Evolutionary conservation across 2,329 filamentous ascomycete species (phyloP), one percentile per base, ranked within the genome.

Genomic region (Paraconiothyrium brasiliense): DNA sequence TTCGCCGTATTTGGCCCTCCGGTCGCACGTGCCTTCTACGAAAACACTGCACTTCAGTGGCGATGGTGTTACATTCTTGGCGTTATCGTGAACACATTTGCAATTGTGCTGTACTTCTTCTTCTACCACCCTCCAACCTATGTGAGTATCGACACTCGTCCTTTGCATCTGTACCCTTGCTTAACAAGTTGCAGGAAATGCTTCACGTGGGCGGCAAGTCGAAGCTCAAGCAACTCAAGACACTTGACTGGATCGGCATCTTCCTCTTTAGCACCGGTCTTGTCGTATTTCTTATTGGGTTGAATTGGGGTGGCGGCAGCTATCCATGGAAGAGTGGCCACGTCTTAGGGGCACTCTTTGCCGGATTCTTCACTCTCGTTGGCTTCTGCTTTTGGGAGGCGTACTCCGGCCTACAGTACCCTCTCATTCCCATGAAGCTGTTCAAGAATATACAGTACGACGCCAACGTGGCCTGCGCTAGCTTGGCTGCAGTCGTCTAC

Each of bases 201-300:
- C 68, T 76, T 47, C 73, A 75, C 65, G 64, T 73, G 4, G 71
- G 72, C 24, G 73, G 73, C 37, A 76, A 75, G 57, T 74, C 71
- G 16, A 78, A 76, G 50, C 57, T 79, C 35, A 76, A 68, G 34
- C 76, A 76, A 48, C 65, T 76, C 49, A 75, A 71, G 57, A 69
- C 68, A 14, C 75, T 86, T 13, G 85, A 84, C 66, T 84, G 81
- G 67, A 52, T 81, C 39, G 83, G 83, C 3, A 79, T 82, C 41
- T 76, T 82, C 65, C 74, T 84, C 43, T 84, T 80, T 74, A 80
- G 79, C 9, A 77, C 77, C 5, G 81, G 82, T 4, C 78, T 83
- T 2, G 80, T 79, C 5, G 71, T 84, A 0, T 79, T 84, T 58
- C 71, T 84, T 9, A 80, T 84, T 63, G 82, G 82, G 5, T 73